Evolutionary conservation across 169 alveolate species (phyloP), one percentile per base, ranked within the genome.

Genomic region (Cryptosporidium andersoni): DNA sequence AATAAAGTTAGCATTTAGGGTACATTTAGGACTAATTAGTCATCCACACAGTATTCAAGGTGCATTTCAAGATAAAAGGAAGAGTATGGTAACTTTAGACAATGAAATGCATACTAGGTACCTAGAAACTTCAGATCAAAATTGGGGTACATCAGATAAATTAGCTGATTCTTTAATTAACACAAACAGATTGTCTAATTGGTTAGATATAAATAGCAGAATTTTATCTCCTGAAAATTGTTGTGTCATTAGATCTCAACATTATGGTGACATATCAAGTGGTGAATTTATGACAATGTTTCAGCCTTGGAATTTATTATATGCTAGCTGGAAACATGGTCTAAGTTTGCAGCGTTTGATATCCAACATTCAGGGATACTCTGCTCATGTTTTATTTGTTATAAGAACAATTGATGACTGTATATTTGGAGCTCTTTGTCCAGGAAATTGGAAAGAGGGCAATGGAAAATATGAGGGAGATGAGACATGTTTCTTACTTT

Each of bases 291-390:
- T 74, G 34, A 74, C 66, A 5, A 11, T 60, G 16, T 74, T 74
- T 42, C 85, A 56, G 39, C 85, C 85, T 4, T 74, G 85, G 85
- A 74, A 74, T 60, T n/a, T 74, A 7, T 39, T 74, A 56, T 74
- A 74, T 74, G 85, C 85, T 14, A 74, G 85, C 16, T 74, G 85
- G 85, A 74, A 74, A 42, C 85, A 74, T 16, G 85, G 85, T n/a
- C 42, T 74, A 25, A 74, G 85, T 43, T 58, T 74, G 48, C 68
- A 74, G 4, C 55, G 85, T 5, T 68, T 74, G 37, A 60, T 74
- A 16, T 40, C 66, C 14, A 25, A 51, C 5, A 58, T 74, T 3
- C 74, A 74, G 37, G 85, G 68, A 42, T 74, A 74, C 55, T 56
- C 49, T 39, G 55, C 85, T 11, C 58, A 74, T 62, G 85, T 74